These are phyloP conservation scores for Paulownia fortunei DNA, from an alignment of 257 asterid species.

Conservation along the genomic window DNA sequence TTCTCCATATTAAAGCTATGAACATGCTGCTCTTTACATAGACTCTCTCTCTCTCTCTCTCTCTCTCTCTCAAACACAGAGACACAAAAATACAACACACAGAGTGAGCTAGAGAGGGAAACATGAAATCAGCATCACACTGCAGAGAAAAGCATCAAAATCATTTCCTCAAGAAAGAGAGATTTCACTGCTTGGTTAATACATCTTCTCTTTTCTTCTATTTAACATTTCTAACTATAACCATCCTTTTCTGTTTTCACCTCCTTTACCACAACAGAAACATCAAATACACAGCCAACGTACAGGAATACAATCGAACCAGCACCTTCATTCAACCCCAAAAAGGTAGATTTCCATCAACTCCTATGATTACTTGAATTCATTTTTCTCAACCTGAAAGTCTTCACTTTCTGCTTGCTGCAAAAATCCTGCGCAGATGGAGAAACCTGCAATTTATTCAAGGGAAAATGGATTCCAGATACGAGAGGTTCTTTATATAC, in stretches of 20 bases:
- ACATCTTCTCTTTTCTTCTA: constrained; percentile 35
- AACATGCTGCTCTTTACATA: neutral
- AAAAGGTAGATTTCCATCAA: constrained; percentile 22
- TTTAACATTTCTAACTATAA: constrained; percentile 18
- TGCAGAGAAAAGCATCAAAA: constrained; percentile 18
- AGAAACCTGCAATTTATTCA: constrained; percentile 53
- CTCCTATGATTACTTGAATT: neutral
- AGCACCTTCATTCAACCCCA: constrained; percentile 19
- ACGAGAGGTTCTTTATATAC: constrained; percentile 48
- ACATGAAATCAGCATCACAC: constrained; percentile 14
- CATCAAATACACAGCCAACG: constrained; percentile 24
- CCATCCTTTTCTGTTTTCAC: constrained; percentile 31
- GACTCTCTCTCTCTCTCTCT: neutral
- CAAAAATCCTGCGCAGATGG: constrained; percentile 6
- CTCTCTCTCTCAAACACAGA: neutral
- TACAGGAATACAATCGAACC: constrained; percentile 16
- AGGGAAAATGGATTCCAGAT: constrained; percentile 65
- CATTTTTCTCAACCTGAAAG: neutral
- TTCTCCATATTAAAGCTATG: neutral
- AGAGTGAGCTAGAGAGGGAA: neutral
- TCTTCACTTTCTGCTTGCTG: neutral
- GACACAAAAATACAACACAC: neutral
- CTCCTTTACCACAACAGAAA: constrained; percentile 20
- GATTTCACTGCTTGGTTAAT: constrained; percentile 14
- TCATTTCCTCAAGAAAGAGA: constrained; percentile 24